Base-by-base conservation (phyloP, 805 yeast species). In the Brettanomyces naardenensis region DNA sequence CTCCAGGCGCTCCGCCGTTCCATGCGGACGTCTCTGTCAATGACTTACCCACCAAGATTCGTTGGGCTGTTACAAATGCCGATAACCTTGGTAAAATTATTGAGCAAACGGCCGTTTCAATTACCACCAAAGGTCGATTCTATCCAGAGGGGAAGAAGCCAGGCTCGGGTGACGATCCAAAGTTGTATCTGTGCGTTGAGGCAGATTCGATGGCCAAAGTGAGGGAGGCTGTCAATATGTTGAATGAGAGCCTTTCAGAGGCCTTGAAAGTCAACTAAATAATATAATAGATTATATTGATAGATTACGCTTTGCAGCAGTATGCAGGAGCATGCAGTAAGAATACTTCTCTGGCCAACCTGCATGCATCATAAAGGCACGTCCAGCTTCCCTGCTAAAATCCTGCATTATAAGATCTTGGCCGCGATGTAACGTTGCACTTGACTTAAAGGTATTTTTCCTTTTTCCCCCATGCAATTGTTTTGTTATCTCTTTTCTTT, bases 51-150 rank as follows among this genome's bases (percentile, higher is more conserved):
- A 87, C 82, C 51, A 65, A 69, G 19, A 84, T 83, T 0, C 65
- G 95, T 49, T 82, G 94, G 94, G 67, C 66, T 39, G 84, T 82
- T 2, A 75, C 88, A 3, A 80, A 78, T 48, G 71, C 80, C 26
- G 79, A 80, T 1, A 78, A 75, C 32, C 62, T 81, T 28, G 56
- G 73, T 1, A 73, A 73, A 48, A 70, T 88, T 33, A 76, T 75
- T 31, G 95, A 87, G 36, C 64, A 75, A 34, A 79, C 92, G 0
- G 72, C 79, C 1, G 75, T 87, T 3, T 77, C 95, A 5, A 75
- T 89, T 32, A 88, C 96, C 1, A 75, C 78, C 38, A 84, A 78
- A 52, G 98, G 98, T 13, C 75, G 72, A 44, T 88, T 64, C 52
- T 80, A 82, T 45, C 79, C 87, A 0, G 65, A 73, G 14, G 81